These are phyloP conservation scores for Claviceps africana DNA, from an alignment of 2,329 filamentous ascomycete genomes.

Conservation along the genomic window DNA sequence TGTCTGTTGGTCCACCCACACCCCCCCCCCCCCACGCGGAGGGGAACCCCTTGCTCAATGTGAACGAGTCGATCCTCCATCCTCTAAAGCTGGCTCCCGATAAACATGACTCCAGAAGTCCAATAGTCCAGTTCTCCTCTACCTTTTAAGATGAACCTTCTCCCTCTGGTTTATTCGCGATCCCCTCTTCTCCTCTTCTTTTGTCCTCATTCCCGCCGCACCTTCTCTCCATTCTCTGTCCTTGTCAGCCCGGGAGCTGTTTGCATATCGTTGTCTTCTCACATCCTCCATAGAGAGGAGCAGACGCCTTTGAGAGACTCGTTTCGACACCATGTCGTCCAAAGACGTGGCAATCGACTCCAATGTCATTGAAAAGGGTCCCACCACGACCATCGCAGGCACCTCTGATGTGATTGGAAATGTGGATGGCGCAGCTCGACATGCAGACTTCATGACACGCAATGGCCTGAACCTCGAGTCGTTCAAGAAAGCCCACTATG, in stretches of 20 bases:
- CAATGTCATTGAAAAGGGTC: constrained; percentile 11
- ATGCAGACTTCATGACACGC: constrained; percentile 21
- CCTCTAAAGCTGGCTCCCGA: constrained; percentile 1
- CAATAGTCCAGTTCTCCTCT: neutral
- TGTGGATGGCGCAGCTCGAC: constrained; percentile 9
- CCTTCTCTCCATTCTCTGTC: neutral
- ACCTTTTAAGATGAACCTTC: neutral
- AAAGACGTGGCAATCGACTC: constrained; percentile 8
- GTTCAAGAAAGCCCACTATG: constrained; percentile 24
- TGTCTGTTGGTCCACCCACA: neutral
- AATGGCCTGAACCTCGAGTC: constrained; percentile 24
- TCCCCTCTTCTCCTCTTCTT: too few relatives aligned
- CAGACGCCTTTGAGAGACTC: neutral
- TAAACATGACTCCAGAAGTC: constrained; percentile 6
- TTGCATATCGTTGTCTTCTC: neutral
- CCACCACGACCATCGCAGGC: constrained; percentile 6
- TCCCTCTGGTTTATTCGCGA: neutral
- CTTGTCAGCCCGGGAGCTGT: neutral
- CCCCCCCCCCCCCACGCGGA: neutral
- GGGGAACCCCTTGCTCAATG: too few relatives aligned
- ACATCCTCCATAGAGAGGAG: neutral
- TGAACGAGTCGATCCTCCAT: constrained; percentile 1
- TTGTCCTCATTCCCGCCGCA: neutral
- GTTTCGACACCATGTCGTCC: constrained; percentile 8
- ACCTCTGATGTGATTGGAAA: constrained; percentile 8